Base-by-base conservation (phyloP, 139 green algal species). In the Coelastrella sp. region DNA sequence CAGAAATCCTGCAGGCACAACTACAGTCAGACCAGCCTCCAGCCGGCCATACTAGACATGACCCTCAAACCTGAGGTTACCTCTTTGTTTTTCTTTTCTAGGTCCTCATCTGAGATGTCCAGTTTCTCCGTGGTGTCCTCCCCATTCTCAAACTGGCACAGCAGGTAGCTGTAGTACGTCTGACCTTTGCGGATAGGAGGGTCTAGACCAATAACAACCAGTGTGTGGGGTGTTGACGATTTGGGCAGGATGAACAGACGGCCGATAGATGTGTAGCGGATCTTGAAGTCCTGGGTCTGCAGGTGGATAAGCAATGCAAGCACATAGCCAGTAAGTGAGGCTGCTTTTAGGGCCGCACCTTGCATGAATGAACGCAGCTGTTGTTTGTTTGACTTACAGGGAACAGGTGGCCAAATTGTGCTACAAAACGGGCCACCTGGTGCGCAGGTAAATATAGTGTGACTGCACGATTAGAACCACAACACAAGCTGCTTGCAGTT, bases 171-270 rank as follows among this genome's bases (percentile, higher is more conserved):
- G 93, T 99, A 99, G 94, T 97, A 98, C 32, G 98, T 99, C 94
- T 99, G 96, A 3, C 97, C 97, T 93, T 99, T 99, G 61, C 98
- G 94, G 90, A 99, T 98, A 78, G 98, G 98, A 14, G 97, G 97
- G 91, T 99, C 98, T 57, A 99, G 94, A 7, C 92, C 94, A 64
- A 99, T 92, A 64, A 97, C 95, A 22, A 99, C 97, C 58, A 99
- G 91, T 13, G 97, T 99, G 91, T 99, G 96, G 0, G 97, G 96
- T 17, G 95, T 94, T 91, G 97, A 96, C 47, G 90, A 83, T 92
- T 98, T 98, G 83, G 98, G 98, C 86, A 99, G 94, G 73, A 99
- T 92, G 92, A 99, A 99, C 83, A 99, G 82, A 86, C 97, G 96
- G 77, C 92, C 85, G 85, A 99, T 97, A 80, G 93, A 96, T 64